A percentile compares a stretch with the other conserved stretches of the same genome.
Evolutionary conservation across 2,329 filamentous ascomycete genomes (phyloP).

Genomic region (Conoideocrella luteorostrata): DNA sequence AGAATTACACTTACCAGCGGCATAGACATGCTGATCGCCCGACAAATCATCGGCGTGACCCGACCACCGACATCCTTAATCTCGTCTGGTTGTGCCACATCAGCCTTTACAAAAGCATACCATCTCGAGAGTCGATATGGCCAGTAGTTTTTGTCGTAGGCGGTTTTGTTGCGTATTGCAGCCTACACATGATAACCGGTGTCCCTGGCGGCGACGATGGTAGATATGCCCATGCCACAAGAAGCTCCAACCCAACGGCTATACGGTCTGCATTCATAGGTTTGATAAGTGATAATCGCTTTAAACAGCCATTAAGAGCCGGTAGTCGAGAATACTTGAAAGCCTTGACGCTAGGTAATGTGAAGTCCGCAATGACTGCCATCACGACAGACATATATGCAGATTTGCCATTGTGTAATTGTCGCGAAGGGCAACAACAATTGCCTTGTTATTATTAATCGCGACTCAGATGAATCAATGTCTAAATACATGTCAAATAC

Average conservation of each 20-base stretch:
- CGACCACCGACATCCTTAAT: neutral
- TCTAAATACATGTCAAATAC: too few species aligned
- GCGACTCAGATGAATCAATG: too few species aligned
- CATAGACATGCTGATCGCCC: neutral
- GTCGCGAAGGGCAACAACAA: too few species aligned
- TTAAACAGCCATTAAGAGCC: too few species aligned
- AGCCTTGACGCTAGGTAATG: too few species aligned
- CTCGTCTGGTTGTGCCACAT: neutral
- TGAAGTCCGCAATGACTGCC: too few species aligned
- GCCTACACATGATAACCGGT: neutral
- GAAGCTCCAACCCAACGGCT: neutral
- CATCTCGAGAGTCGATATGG: neutral
- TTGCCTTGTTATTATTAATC: too few species aligned
- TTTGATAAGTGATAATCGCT: too few species aligned
- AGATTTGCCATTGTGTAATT: too few species aligned
- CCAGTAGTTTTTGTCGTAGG: neutral
- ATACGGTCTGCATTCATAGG: too few species aligned
- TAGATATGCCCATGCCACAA: neutral
- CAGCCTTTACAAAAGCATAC: neutral
- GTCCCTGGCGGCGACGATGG: neutral
- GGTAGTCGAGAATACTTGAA: too few species aligned
- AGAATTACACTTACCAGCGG: neutral
- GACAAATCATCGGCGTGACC: neutral
- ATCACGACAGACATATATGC: too few species aligned
- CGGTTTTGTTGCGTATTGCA: neutral